phyloP scores from a whole-genome alignment of 2,329 filamentous ascomycete genomes.

The Penicillium paneum region DNA sequence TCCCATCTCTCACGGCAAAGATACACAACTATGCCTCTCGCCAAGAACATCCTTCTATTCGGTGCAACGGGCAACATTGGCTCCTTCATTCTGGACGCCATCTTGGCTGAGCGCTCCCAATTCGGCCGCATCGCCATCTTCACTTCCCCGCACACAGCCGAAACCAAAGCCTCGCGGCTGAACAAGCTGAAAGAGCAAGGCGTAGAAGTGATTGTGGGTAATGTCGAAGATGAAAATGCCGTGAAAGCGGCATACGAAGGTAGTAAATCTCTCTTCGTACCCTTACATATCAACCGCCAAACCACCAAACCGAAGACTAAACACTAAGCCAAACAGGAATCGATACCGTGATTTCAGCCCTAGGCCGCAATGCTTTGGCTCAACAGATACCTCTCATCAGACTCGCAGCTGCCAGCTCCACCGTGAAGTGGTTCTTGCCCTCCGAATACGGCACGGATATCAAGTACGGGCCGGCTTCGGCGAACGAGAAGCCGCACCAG shows the following conservation, averaged over 20 bases:
- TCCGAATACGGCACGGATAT: conserved; percentile 67
- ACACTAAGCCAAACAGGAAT: conserved; percentile 41
- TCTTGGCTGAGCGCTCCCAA: conserved; percentile 45
- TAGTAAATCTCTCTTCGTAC: conserved; percentile 15
- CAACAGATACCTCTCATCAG: conserved; percentile 61
- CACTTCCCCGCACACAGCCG: conserved; percentile 54
- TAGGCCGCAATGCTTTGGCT: conserved; percentile 62
- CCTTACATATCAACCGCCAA: neutral
- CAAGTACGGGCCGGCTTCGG: conserved; percentile 58
- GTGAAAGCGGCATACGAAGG: conserved; percentile 56
- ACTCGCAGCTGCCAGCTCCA: conserved; percentile 54
- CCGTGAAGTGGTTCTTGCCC: conserved; percentile 63
- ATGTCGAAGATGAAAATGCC: conserved; percentile 52
- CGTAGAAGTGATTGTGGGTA: conserved; percentile 56
- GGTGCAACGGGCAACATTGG: conserved; percentile 53
- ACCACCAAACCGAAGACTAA: neutral
- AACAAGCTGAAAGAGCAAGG: conserved; percentile 47
- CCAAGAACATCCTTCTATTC: conserved; percentile 50
- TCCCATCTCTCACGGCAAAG: neutral
- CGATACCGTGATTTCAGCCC: conserved; percentile 63
- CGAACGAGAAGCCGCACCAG: conserved; percentile 65
- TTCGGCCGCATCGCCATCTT: conserved; percentile 56
- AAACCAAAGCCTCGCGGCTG: conserved; percentile 51
- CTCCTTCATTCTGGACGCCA: conserved; percentile 50
- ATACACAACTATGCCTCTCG: conserved; percentile 13